A percentile compares a stretch with the other conserved stretches of the same genome.
These are phyloP conservation scores for Acacia confusa DNA, from an alignment of 306 rosid genomes.

Conservation along the genomic window DNA sequence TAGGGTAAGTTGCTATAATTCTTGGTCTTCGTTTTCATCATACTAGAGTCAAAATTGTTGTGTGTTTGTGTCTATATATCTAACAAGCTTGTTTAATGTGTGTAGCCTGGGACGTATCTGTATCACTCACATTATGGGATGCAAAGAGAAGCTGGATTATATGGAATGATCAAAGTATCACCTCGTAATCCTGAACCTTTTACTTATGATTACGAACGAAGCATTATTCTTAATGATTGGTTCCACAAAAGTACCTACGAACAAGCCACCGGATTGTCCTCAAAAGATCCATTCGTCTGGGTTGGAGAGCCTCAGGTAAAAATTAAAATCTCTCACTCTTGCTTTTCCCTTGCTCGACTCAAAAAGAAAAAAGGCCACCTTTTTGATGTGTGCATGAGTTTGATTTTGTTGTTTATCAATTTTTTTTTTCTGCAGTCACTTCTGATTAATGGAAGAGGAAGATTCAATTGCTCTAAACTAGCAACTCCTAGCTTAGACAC, in stretches of 20 bases:
- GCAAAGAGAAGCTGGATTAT: slow-evolving; percentile 87
- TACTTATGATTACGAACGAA: slow-evolving; percentile 68
- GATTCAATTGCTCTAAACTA: slow-evolving; percentile 61
- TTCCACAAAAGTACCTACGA: slow-evolving; percentile 66
- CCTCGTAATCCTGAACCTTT: slow-evolving; percentile 73
- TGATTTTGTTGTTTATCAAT: not conserved
- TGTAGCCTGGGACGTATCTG: slow-evolving; percentile 77
- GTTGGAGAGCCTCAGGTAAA: slow-evolving; percentile 85
- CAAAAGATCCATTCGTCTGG: slow-evolving; percentile 47
- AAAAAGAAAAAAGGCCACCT: no score
- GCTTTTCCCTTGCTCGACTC: not conserved
- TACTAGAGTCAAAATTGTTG: not conserved
- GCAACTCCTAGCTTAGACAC: slow-evolving; percentile 33
- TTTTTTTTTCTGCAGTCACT: slow-evolving; percentile 55
- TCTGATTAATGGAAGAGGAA: slow-evolving; percentile 82
- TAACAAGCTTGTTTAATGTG: not conserved
- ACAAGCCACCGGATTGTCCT: slow-evolving; percentile 66
- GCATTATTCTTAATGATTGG: slow-evolving; percentile 84
- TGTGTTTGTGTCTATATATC: not conserved
- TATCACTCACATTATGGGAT: slow-evolving; percentile 94
- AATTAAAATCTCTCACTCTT: not conserved
- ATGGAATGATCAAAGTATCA: slow-evolving; percentile 69
- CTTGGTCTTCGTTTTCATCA: not conserved
- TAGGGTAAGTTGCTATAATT: slow-evolving; percentile 46
- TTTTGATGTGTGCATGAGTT: no score